Evolutionary conservation across 2,329 filamentous ascomycete species (phyloP).

Genomic region (Verticillium longisporum): DNA sequence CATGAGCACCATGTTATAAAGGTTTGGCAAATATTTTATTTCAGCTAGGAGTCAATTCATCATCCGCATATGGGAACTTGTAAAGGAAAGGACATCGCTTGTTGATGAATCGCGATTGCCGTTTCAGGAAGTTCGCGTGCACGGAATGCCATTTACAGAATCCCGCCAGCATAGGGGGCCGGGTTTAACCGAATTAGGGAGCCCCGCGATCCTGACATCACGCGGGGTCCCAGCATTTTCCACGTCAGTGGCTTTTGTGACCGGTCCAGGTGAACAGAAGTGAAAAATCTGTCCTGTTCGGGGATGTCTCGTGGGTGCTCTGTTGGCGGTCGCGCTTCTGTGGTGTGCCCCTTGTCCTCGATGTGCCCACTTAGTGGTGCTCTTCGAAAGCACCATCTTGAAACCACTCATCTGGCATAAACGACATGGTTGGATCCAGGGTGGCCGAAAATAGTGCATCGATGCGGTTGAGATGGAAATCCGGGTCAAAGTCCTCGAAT

Average conservation of each 20-base stretch:
- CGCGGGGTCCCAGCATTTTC: neutral
- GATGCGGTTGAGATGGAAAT: conserved; percentile 11
- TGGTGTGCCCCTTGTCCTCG: no score
- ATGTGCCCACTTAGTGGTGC: no score
- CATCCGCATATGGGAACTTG: no score
- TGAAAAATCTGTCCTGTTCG: no score
- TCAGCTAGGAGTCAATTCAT: no score
- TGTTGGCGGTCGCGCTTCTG: no score
- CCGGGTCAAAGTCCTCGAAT: conserved; percentile 14
- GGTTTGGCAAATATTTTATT: no score
- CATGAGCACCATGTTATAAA: neutral
- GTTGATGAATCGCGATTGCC: neutral
- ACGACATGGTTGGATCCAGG: neutral
- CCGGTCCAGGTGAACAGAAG: no score
- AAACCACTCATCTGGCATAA: neutral
- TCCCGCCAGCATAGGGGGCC: neutral
- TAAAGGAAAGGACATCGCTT: no score
- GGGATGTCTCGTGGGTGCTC: no score
- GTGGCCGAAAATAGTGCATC: conserved; percentile 9
- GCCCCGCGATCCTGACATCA: neutral
- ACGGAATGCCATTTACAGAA: neutral
- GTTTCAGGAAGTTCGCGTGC: neutral
- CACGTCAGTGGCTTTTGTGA: neutral
- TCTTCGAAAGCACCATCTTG: neutral
- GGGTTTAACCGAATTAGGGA: neutral